Conservation (phyloP, 2,329 filamentous ascomycete genomes). For the Rugonectria rugulosa region DNA sequence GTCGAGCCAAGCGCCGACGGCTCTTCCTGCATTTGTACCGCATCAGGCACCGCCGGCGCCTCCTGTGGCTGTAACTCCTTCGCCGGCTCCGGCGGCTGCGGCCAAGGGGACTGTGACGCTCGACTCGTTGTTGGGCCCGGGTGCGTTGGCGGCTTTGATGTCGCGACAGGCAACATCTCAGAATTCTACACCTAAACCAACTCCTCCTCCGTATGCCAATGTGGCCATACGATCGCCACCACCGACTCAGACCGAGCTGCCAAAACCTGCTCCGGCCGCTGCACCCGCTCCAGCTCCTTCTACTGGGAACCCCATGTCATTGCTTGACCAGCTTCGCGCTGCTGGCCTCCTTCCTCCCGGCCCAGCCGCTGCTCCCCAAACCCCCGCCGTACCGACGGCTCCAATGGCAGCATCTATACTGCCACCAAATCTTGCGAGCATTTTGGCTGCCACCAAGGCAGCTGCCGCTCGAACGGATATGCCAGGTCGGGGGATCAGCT, state of each 20-base stretch:
- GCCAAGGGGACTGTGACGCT: slow-evolving; percentile 55
- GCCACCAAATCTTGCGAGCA: slow-evolving; percentile 47
- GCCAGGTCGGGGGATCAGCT: slow-evolving; percentile 64
- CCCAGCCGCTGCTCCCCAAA: slow-evolving; percentile 41
- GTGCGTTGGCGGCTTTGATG: slow-evolving; percentile 66
- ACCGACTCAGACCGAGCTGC: slow-evolving; percentile 50
- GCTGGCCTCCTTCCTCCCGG: slow-evolving; percentile 67
- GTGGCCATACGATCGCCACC: slow-evolving; percentile 60
- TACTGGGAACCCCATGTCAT: slow-evolving; percentile 59
- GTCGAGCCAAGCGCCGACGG: slow-evolving; percentile 52
- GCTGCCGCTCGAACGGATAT: slow-evolving; percentile 42
- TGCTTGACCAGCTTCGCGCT: slow-evolving; percentile 73
- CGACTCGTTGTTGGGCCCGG: slow-evolving; percentile 66
- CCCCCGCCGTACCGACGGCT: slow-evolving; percentile 43
- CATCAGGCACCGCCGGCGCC: slow-evolving; percentile 43
- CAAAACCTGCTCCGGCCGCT: slow-evolving; percentile 39
- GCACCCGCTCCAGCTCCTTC: slow-evolving; percentile 44
- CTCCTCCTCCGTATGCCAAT: slow-evolving; percentile 44
- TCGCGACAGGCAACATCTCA: slow-evolving; percentile 61
- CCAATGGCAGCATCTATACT: slow-evolving; percentile 41
- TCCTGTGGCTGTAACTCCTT: slow-evolving; percentile 45
- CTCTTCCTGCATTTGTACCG: slow-evolving; percentile 45
- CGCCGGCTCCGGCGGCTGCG: slow-evolving; percentile 43
- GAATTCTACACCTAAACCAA: slow-evolving; percentile 53
- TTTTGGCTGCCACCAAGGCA: slow-evolving; percentile 44